A percentile compares a stretch with the other conserved stretches of the same genome.
phyloP scores from a whole-genome alignment of 2,329 filamentous ascomycete species.

The Fusarium metavorans region DNA sequence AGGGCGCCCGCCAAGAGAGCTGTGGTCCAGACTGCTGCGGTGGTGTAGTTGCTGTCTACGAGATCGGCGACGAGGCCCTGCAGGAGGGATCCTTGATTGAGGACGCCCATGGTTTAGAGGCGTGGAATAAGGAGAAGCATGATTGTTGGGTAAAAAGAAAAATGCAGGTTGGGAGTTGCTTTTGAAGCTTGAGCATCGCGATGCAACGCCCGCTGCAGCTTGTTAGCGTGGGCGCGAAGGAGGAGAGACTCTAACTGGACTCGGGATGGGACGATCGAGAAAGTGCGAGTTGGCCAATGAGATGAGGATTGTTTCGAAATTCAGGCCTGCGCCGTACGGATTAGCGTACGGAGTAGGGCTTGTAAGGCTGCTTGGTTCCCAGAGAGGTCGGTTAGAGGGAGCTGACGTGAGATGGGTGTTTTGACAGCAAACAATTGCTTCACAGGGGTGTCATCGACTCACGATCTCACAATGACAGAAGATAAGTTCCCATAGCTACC shows the following conservation, averaged over 20 bases:
- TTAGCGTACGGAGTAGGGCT: not conserved
- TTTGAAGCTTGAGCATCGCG: not conserved
- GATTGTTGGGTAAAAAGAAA: not conserved
- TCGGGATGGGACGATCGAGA: not conserved
- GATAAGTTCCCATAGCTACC: no score
- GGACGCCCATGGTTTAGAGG: not conserved
- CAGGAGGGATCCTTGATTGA: not conserved
- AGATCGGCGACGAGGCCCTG: conserved; percentile 14
- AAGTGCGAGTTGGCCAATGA: not conserved
- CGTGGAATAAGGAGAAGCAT: not conserved
- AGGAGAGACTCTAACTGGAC: not conserved
- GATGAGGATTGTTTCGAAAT: not conserved
- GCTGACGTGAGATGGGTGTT: not conserved
- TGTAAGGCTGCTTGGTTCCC: not conserved
- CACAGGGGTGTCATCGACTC: not conserved
- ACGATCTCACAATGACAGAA: not conserved
- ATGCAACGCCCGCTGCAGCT: not conserved
- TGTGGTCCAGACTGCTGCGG: conserved; percentile 54
- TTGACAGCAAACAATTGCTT: not conserved
- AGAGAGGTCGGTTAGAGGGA: not conserved
- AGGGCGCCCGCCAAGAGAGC: conserved; percentile 17
- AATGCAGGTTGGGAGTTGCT: not conserved
- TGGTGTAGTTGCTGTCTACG: conserved; percentile 1
- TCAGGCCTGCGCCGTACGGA: not conserved
- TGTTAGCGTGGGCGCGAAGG: not conserved